phyloP scores from a whole-genome alignment of 2,329 filamentous ascomycete species.

The Ascochyta rabiei region DNA sequence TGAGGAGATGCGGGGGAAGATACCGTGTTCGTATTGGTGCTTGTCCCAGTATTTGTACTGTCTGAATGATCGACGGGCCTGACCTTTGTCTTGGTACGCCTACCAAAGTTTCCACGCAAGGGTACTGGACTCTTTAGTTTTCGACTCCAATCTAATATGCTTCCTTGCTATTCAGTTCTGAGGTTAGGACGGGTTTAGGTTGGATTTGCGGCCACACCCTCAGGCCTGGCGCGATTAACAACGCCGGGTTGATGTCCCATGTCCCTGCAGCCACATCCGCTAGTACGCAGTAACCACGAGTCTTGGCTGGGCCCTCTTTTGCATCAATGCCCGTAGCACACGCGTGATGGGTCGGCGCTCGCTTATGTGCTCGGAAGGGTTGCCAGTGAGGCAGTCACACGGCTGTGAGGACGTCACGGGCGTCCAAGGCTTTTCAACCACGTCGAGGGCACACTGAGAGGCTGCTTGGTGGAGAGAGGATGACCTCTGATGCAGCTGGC shows the following conservation, averaged over 20 bases:
- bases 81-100: background rate
- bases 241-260: conserved; percentile 10
- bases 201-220: conserved; percentile 11
- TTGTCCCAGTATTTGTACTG: background rate
- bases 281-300: conserved; percentile 21
- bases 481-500: conserved; percentile 7
- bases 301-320: conserved; percentile 21
- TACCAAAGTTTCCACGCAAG: background rate
- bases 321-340: conserved; percentile 16
- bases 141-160: background rate
- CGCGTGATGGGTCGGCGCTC: conserved; percentile 24
- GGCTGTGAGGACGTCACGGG: conserved; percentile 14
- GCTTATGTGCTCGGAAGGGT: conserved; percentile 22
- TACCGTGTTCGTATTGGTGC: no score
- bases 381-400: conserved; percentile 23
- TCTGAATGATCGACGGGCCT: background rate
- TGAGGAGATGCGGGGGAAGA: no score
- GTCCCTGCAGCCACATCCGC: conserved; percentile 27
- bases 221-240: conserved; percentile 7
- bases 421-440: background rate
- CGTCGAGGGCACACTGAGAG: background rate
- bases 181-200: conserved; percentile 1
- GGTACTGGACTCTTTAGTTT: background rate
- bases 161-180: background rate
- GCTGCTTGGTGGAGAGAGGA: background rate